phyloP scores from a whole-genome alignment of 2,329 filamentous ascomycete genomes.

The Alternaria sp. region DNA sequence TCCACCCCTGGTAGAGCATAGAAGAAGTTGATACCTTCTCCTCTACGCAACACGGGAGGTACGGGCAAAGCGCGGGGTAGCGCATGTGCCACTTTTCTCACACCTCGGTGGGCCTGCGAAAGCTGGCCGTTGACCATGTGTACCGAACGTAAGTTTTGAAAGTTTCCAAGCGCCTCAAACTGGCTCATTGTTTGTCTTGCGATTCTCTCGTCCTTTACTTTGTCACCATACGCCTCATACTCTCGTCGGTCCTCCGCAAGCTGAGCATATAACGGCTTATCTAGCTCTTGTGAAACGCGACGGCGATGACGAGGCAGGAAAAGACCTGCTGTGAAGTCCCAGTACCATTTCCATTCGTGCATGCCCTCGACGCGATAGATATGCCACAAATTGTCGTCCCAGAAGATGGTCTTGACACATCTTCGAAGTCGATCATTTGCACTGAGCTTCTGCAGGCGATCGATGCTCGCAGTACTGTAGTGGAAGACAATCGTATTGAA shows the following conservation, averaged over 20 bases:
- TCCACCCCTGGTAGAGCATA: not conserved
- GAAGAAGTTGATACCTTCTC: not conserved
- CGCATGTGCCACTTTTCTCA: not conserved
- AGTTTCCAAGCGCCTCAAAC: not conserved
- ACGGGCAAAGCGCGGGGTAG: not conserved
- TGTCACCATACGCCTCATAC: constrained; percentile 12
- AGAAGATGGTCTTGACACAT: constrained; percentile 12
- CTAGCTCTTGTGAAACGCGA: not conserved
- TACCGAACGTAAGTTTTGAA: constrained; percentile 3
- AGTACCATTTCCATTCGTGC: constrained; percentile 15
- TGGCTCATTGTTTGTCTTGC: not conserved
- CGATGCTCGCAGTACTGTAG: constrained; percentile 9
- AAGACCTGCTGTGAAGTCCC: not conserved
- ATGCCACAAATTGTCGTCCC: constrained; percentile 12
- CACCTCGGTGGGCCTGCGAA: not conserved
- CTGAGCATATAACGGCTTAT: not conserved
- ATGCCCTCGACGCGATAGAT: constrained; percentile 8
- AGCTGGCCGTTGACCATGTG: constrained; percentile 5
- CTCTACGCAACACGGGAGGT: not conserved
- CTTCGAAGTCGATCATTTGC: constrained; percentile 4
- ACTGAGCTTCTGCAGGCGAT: constrained; percentile 10
- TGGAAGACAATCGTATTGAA: constrained; percentile 19
- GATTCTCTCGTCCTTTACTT: constrained; percentile 9
- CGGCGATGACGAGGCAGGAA: not conserved
- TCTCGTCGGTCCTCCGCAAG: constrained; percentile 3